Percentiles rank a stretch among this genome's conserved stretches.
phyloP scores from a whole-genome alignment of 495 filamentous ascomycete species.

The Penicillium robsamsonii region DNA sequence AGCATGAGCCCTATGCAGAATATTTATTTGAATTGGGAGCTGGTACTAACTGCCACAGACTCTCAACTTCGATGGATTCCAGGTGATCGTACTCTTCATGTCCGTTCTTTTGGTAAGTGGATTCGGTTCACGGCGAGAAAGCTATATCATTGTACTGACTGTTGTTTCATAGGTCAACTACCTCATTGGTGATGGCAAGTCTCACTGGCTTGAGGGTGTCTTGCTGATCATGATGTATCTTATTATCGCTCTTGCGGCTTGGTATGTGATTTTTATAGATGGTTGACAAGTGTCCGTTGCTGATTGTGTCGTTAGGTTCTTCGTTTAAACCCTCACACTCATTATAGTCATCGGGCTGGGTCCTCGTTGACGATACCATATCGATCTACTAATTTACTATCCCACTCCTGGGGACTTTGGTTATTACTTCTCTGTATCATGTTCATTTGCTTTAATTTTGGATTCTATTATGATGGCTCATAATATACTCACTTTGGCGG shows the following conservation, averaged over 20 bases:
- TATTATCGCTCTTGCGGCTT: slow-evolving; percentile 64
- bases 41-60: slow-evolving; percentile 50
- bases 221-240: slow-evolving; percentile 70
- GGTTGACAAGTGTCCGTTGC: not conserved
- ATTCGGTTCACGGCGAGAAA: not conserved
- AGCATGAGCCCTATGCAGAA: not conserved
- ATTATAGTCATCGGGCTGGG: not conserved
- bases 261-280: slow-evolving; percentile 35
- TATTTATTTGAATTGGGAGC: not conserved
- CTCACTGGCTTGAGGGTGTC: slow-evolving; percentile 71
- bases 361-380: not conserved
- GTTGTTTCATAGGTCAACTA: slow-evolving; percentile 61
- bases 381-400: slow-evolving; percentile 8
- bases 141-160: slow-evolving; percentile 1
- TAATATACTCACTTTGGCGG: slow-evolving; percentile 8
- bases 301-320: slow-evolving; percentile 7
- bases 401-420: slow-evolving; percentile 10
- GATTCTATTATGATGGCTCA: slow-evolving; percentile 7
- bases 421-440: slow-evolving; percentile 6
- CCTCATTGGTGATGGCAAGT: slow-evolving; percentile 64
- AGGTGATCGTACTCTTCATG: slow-evolving; percentile 77
- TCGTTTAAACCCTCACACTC: not conserved
- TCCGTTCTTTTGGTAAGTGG: slow-evolving; percentile 58
- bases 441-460: not conserved
- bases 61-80: slow-evolving; percentile 77